Evolutionary conservation across 2,329 filamentous ascomycete genomes (phyloP).

Genomic region (Aspergillus awamori): DNA sequence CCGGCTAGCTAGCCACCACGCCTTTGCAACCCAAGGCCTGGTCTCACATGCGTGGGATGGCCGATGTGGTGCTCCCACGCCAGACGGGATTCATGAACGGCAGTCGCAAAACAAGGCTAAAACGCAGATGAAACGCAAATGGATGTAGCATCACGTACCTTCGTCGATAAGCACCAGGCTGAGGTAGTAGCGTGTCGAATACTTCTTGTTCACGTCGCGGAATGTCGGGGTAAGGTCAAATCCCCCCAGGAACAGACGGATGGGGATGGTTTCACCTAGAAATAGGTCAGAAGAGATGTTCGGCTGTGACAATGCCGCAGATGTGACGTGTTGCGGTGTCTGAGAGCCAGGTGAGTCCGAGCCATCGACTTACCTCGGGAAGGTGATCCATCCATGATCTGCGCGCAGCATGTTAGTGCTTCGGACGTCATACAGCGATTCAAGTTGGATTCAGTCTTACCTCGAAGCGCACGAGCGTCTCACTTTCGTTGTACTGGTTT

Average conservation of each 20-base stretch:
- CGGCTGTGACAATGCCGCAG: not conserved
- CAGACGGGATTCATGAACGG: not conserved
- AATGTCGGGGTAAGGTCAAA: slow-evolving; percentile 98
- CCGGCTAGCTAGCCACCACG: slow-evolving; percentile 13
- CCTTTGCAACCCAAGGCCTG: slow-evolving; percentile 14
- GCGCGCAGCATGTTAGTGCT: slow-evolving; percentile 15
- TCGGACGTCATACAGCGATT: slow-evolving; percentile 3
- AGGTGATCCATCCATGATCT: slow-evolving; percentile 99
- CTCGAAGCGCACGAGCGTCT: slow-evolving; percentile 96
- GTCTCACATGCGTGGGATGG: slow-evolving; percentile 5
- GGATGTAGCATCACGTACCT: slow-evolving; percentile 56
- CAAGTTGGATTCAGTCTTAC: slow-evolving; percentile 48
- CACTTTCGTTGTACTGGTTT: slow-evolving; percentile 99
- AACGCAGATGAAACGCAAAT: slow-evolving; percentile 9
- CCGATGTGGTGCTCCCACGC: not conserved
- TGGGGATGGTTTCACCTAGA: slow-evolving; percentile 84
- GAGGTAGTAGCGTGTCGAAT: slow-evolving; percentile 96
- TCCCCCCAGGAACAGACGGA: slow-evolving; percentile 92
- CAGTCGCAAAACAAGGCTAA: not conserved
- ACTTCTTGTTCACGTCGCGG: slow-evolving; percentile 99
- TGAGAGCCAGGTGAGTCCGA: not conserved
- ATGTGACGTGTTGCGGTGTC: not conserved
- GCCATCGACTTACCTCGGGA: slow-evolving; percentile 70
- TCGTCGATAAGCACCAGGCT: slow-evolving; percentile 95
- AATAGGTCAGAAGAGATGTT: slow-evolving; percentile 10